A percentile compares a stretch with the other conserved stretches of the same genome.
phyloP scores from a whole-genome alignment of 1,139 yeast species.

The Waltiozyma solani region DNA sequence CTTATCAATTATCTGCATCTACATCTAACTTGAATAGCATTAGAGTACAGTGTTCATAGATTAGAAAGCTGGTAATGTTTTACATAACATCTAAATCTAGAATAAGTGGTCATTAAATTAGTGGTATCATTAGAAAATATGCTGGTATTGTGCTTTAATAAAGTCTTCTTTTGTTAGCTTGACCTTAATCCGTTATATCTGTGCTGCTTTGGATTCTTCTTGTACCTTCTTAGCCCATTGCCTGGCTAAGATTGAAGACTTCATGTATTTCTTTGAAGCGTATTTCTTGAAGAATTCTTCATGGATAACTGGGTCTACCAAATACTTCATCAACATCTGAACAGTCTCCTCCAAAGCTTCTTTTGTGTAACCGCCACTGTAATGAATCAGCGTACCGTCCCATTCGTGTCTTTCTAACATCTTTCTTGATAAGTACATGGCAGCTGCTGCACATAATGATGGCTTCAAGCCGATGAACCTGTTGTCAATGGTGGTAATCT shows the following conservation, averaged over 20 bases:
- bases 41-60: no score
- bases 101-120: background rate
- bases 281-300: slow-evolving; percentile 93
- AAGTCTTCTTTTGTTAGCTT: no score
- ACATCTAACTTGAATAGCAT: no score
- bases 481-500: slow-evolving; percentile 72
- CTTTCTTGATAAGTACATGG: slow-evolving; percentile 81
- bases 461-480: slow-evolving; percentile 69
- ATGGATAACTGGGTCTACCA: slow-evolving; percentile 74
- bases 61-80: no score
- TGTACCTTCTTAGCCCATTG: slow-evolving; percentile 70
- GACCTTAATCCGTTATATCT: no score
- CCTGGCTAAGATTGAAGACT: slow-evolving; percentile 80
- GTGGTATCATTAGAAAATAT: background rate
- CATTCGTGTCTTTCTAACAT: slow-evolving; percentile 56
- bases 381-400: slow-evolving; percentile 74
- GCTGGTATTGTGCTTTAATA: no score
- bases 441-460: slow-evolving; percentile 79
- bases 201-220: slow-evolving; percentile 1
- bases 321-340: slow-evolving; percentile 65
- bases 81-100: no score
- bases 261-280: slow-evolving; percentile 84
- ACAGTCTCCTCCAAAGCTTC: slow-evolving; percentile 63
- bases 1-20: no score
- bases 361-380: slow-evolving; percentile 80